Percentiles rank a stretch among this genome's conserved stretches.
Conservation (phyloP, 129 eudicot genomes). For the Mikania micrantha region DNA sequence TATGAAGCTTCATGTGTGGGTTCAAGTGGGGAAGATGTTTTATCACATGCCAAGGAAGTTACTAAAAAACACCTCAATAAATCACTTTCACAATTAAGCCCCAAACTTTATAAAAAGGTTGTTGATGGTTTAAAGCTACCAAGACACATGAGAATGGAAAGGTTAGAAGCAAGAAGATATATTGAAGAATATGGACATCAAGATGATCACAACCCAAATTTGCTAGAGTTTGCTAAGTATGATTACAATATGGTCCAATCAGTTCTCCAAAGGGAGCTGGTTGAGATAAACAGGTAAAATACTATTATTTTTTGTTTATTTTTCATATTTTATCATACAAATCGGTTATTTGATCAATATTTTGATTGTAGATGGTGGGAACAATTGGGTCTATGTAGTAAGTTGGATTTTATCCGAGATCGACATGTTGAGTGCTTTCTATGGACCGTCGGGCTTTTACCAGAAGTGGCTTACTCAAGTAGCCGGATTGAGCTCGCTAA, state of each 20-base stretch:
- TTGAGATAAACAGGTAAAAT: constrained; percentile 36
- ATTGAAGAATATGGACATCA: constrained; percentile 35
- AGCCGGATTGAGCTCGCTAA: constrained; percentile 43
- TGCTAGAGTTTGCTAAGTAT: constrained; percentile 45
- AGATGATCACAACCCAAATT: constrained; percentile 12
- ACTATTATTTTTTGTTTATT: background rate
- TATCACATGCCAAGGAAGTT: too few species aligned
- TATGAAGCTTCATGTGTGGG: too few species aligned
- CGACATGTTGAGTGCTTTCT: constrained; percentile 44
- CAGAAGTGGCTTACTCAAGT: constrained; percentile 29
- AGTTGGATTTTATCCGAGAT: constrained; percentile 39
- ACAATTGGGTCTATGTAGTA: constrained; percentile 30
- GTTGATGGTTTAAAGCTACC: constrained; percentile 38
- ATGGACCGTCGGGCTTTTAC: constrained; percentile 44
- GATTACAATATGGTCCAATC: constrained; percentile 45
- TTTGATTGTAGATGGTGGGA: constrained; percentile 49
- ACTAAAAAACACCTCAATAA: too few species aligned
- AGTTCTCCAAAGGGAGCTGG: constrained; percentile 37
- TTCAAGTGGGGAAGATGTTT: too few species aligned
- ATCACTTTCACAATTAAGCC: too few species aligned
- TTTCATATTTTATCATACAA: too few species aligned
- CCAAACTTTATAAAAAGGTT: too few species aligned
- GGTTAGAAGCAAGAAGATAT: constrained; percentile 42
- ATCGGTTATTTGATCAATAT: background rate
- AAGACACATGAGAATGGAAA: constrained; percentile 40